Base-by-base conservation (phyloP, 2,329 filamentous ascomycete genomes). In the Colletotrichum karsti region DNA sequence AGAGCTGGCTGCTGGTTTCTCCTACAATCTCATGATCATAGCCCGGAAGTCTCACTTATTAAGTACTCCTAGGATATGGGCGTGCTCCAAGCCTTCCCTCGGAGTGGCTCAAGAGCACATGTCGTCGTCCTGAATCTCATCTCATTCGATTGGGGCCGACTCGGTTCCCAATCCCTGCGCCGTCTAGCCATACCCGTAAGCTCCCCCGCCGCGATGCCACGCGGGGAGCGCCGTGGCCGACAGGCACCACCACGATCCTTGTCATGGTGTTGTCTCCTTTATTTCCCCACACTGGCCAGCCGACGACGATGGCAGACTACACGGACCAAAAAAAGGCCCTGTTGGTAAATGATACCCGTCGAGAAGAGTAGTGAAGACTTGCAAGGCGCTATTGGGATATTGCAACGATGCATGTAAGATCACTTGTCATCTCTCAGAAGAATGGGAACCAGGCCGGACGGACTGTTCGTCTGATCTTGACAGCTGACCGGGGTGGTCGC, bases 401-500 rank as follows among this genome's bases (percentile, higher is more conserved):
- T n/a, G n/a, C n/a, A n/a, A n/a, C n/a, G n/a, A n/a, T n/a, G n/a
- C n/a, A n/a, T n/a, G n/a, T n/a, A n/a, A n/a, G n/a, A n/a, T 4
- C 2, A 22, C 8, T 20, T 12, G 30, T 50, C 15, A 28, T 4
- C 18, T 18, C n/a, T 46, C 37, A 28, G 9, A 7, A 18, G 20
- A 44, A 41, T 20, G n/a, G 13, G 7, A 9, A 6, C 35, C 28
- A 30, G 18, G 15, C 35, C 44, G 26, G 20, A 60, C 46, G 33
- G 37, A 28, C 35, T 12, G 62, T 65, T 60, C 46, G 22, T 64
- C 61, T 59, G 44, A 59, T 53, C 3, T 30, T 24, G 39, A 37
- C 26, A 37, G 35, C 20, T 28, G 24, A 33, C 30, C 5, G 12
- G 42, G 28, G 18, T 12, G 13, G 53, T 15, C 24, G 30, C 33